Evolutionary conservation across 108 stramenopile species (phyloP), one percentile per base, ranked within the genome.

Genomic region (Cyclotella cryptica): DNA sequence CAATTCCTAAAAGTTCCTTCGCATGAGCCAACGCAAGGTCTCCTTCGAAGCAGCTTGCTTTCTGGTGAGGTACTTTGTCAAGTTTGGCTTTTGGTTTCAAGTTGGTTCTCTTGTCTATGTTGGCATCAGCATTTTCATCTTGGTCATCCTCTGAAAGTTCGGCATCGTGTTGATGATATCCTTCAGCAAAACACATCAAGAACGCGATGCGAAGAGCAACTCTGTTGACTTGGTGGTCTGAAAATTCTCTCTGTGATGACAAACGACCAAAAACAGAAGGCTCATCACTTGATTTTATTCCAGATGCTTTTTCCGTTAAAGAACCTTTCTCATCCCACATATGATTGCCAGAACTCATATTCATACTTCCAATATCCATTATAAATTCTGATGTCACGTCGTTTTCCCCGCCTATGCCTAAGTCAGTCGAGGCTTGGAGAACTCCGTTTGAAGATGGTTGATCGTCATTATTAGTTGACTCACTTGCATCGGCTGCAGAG

Each of bases 351-450:
- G 86, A 78, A 59, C 80, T 80, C 11, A 92, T 69, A 43, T 68
- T 68, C 46, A 68, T 68, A 2, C 47, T 71, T 39, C 86, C 80
- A n/a, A 96, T 79, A 80, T 96, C 92, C 90, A 96, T 93, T 6
- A 93, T 82, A 72, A 95, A 95, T 42, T 92, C 86, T 22, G 87
- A 79, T 3, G 91, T 89, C 58, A 89, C 84, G 42, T 96, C 91
- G 46, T 79, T 79, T 12, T 87, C 85, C 24, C 74, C 74, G 57
- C 66, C 54, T 52, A 54, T 19, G 44, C 35, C 35, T 51, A 59
- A 8, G 57, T 58, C 57, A 46, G 47, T 30, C 43, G 42, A 21
- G 40, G 62, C 51, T 75, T 52, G 19, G n/a, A 45, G 51, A 24
- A 21, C 57, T 17, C 27, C 40, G 26, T 71, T 40, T 54, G 72